Evolutionary conservation across 179 eudicot species (phyloP), one percentile per base, ranked within the genome.

Genomic region (Gypsophila paniculata): DNA sequence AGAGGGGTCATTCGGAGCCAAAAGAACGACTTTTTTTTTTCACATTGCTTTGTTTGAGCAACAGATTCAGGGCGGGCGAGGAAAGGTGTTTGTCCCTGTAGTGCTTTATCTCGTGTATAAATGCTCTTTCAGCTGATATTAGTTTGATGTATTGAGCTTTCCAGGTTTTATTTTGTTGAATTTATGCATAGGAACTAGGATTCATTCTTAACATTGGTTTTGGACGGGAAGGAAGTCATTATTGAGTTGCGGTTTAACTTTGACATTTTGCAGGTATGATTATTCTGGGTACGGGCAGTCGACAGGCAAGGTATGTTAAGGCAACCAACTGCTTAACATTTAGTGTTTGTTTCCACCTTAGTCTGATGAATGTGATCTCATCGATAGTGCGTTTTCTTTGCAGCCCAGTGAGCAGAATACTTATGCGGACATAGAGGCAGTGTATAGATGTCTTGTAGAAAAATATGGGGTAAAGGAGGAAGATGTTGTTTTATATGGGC

Each of bases 321-420:
- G 18, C 52, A 53, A 38, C 14, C 8, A 51, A 39, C 48, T 68
- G 44, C 65, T 61, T 7, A 34, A 15, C n/a, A 22, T 0, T 65
- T 65, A 4, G 19, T n/a, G 15, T 68, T 13, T 0, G 8, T 77
- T 26, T 60, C 14, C 42, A n/a, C 13, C 52, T 32, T 44, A 13
- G 5, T 25, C 21, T 49, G 70, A 48, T 74, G 36, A 34, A 42
- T 8, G 34, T 21, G 44, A 25, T 46, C 5, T 32, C 52, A 18
- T 11, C 18, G 9, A 7, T 25, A 18, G 2, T 58, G 36, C 51
- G 55, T 4, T 76, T 54, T 55, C 48, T 57, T 74, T 68, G 62
- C 82, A 93, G 98, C 97, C 98, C 60, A 91, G 84, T 78, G 98
- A 93, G 82, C 90, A 89, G 78, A 93, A 91, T 62, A 93, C 98